Percentiles rank a stretch among this genome's conserved stretches.
Conservation (phyloP, 176 grass and related monocot genomes). For the Luzula sylvatica region DNA sequence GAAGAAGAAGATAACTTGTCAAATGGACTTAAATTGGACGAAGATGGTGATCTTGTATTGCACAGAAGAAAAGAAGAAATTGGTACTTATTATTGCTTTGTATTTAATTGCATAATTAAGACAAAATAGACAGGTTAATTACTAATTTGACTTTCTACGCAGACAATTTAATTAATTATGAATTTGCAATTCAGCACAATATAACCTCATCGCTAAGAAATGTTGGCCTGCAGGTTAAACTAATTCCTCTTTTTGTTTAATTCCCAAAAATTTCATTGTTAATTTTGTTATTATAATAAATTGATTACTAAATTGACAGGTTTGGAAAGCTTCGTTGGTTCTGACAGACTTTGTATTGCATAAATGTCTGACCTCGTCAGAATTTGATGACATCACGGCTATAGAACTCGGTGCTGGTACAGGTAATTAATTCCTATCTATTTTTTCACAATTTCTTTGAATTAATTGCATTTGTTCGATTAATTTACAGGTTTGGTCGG, state of each 20-base stretch:
- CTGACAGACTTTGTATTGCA: constrained; percentile 61
- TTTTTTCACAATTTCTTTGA: constrained; percentile 28
- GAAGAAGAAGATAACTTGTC: constrained; percentile 19
- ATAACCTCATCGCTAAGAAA: constrained; percentile 55
- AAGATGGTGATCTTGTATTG: constrained; percentile 72
- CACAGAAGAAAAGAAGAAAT: constrained; percentile 29
- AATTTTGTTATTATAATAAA: neutral
- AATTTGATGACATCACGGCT: constrained; percentile 49
- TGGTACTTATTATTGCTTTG: neutral
- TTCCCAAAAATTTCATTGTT: neutral
- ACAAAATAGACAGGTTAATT: neutral
- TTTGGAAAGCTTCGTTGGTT: constrained; percentile 69
- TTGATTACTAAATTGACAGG: constrained; percentile 27
- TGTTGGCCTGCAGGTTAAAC: constrained; percentile 73
- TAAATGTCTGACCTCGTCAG: constrained; percentile 44
- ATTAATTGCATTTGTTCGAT: neutral
- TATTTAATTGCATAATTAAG: no score
- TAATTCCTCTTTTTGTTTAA: neutral
- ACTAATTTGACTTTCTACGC: neutral
- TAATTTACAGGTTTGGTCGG: constrained; percentile 61
- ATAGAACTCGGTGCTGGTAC: constrained; percentile 82
- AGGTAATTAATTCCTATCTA: constrained; percentile 27
- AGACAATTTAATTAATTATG: constrained; percentile 36
- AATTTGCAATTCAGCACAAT: constrained; percentile 50
- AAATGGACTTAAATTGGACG: constrained; percentile 33